A percentile compares a stretch with the other conserved stretches of the same genome.
phyloP scores from a whole-genome alignment of 2,329 filamentous ascomycete genomes.

The Thyridium curvatum region DNA sequence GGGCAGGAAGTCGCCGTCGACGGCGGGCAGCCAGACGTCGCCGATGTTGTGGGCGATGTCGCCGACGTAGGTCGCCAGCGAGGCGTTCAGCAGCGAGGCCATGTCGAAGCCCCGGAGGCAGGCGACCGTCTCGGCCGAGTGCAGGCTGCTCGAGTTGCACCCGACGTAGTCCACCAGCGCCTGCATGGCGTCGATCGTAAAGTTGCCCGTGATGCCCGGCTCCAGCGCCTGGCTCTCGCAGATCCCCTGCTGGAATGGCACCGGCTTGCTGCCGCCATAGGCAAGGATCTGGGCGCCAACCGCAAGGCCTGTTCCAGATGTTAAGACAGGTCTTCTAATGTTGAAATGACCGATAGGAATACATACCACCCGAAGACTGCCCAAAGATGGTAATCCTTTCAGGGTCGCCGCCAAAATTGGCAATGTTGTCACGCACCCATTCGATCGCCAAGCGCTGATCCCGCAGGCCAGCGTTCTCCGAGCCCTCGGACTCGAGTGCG shows the following conservation, averaged over 20 bases:
- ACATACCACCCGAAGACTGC: conserved; percentile 20
- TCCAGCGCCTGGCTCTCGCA: conserved; percentile 43
- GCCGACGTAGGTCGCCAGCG: conserved; percentile 30
- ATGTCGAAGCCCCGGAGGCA: conserved; percentile 39
- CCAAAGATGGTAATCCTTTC: conserved; percentile 35
- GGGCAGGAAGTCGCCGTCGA: conserved; percentile 44
- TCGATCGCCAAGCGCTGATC: conserved; percentile 37
- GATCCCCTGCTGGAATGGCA: conserved; percentile 38
- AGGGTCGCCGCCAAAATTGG: conserved; percentile 35
- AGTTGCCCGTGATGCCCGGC: conserved; percentile 40
- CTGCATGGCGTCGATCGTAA: conserved; percentile 38
- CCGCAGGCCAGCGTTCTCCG: conserved; percentile 37
- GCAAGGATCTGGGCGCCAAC: conserved; percentile 42
- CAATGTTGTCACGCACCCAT: conserved; percentile 40
- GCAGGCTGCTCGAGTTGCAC: conserved; percentile 32
- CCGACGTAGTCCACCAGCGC: conserved; percentile 31
- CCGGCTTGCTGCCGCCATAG: conserved; percentile 33
- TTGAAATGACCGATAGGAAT: background rate
- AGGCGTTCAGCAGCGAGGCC: conserved; percentile 33
- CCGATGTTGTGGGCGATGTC: conserved; percentile 40
- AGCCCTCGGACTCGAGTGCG: conserved; percentile 19
- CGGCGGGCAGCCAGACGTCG: conserved; percentile 42
- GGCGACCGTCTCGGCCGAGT: conserved; percentile 33
- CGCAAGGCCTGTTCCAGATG: conserved; percentile 30
- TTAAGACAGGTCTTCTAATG: conserved; percentile 3